Evolutionary conservation across 2,329 filamentous ascomycete genomes (phyloP), one percentile per base, ranked within the genome.

Genomic region (Beauveria sp.): DNA sequence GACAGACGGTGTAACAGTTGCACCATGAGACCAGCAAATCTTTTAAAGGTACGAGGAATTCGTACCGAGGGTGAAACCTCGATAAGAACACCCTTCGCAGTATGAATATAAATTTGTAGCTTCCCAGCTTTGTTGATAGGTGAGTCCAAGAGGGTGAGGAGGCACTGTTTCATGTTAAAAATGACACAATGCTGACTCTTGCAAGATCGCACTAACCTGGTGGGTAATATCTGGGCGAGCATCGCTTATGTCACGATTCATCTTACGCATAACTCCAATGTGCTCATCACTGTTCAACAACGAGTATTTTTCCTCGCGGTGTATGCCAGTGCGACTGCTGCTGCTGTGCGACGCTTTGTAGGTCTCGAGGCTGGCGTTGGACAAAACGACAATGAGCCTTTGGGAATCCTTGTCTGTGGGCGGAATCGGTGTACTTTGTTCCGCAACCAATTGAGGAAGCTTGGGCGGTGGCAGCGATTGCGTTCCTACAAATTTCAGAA

Each of bases 231-330:
- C 95, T 50, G 95, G 95, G 68, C 95, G 87, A 63, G 95, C 95
- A 77, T 99, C 95, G 74, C 93, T 97, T 67, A 99, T 98, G 74
- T 99, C 95, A 69, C 95, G 85, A 74, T 96, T 96, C 93, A 98
- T 98, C 81, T 98, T 99, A 71, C 95, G 89, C 92, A 99, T 96
- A 66, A 98, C 90, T 65, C 95, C 95, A 68, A 99, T 99, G 74
- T 99, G 95, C 77, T 99, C 95, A 72, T 99, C 95, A 76, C 93
- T 97, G 81, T 99, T 99, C 71, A 99, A 86, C 58, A 99, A 81
- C 64, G 93, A 96, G 77, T 96, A 99, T 76, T 98, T 98, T 74
- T 97, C 93, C 70, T 97, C 93, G 57, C 90, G 86, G 63, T 85
- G 84, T 62, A 82, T 79, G 38, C 86, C 81, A 79, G 73, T 86